Conservation (phyloP, 192 early-diverging fungal species). For the Kappamyces sp. region DNA sequence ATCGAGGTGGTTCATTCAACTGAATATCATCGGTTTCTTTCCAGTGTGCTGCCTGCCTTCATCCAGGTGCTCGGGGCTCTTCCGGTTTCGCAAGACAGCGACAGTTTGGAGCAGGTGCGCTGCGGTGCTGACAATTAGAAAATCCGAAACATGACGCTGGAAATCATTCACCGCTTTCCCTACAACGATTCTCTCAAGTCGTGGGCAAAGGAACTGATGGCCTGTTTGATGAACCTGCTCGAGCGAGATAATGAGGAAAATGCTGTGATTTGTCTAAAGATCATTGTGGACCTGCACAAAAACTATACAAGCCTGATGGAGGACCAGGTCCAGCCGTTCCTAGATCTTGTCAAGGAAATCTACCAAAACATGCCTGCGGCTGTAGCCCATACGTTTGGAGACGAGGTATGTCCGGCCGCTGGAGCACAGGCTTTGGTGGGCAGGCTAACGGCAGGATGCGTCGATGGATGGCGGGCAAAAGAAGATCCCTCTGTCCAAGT, state of each 20-base stretch:
- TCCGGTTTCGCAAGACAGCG: not conserved
- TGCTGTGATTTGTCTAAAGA: slow-evolving; percentile 84
- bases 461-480: not conserved
- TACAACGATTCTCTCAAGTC: slow-evolving; percentile 75
- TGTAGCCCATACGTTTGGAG: slow-evolving; percentile 76
- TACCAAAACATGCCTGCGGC: slow-evolving; percentile 88
- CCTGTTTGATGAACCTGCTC: slow-evolving; percentile 68
- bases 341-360: slow-evolving; percentile 89
- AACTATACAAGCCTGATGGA: slow-evolving; percentile 75
- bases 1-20: slow-evolving; percentile 83
- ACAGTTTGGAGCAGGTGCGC: not conserved
- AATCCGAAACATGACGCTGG: slow-evolving; percentile 79
- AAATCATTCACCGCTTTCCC: slow-evolving; percentile 89
- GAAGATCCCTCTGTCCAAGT: slow-evolving; percentile 49
- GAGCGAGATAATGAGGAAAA: slow-evolving; percentile 97
- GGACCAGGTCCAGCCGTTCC: slow-evolving; percentile 80
- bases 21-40: slow-evolving; percentile 75
- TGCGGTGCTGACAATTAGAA: slow-evolving; percentile 48
- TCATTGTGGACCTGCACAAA: slow-evolving; percentile 93
- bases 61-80: slow-evolving; percentile 56
- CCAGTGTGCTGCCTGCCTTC: slow-evolving; percentile 79
- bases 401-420: slow-evolving; percentile 14
- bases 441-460: slow-evolving; percentile 1
- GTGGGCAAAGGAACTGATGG: slow-evolving; percentile 72
- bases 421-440: not conserved